Conservation (phyloP, 371 early-diverging fungal genomes). For the Mucor circinelloides region DNA sequence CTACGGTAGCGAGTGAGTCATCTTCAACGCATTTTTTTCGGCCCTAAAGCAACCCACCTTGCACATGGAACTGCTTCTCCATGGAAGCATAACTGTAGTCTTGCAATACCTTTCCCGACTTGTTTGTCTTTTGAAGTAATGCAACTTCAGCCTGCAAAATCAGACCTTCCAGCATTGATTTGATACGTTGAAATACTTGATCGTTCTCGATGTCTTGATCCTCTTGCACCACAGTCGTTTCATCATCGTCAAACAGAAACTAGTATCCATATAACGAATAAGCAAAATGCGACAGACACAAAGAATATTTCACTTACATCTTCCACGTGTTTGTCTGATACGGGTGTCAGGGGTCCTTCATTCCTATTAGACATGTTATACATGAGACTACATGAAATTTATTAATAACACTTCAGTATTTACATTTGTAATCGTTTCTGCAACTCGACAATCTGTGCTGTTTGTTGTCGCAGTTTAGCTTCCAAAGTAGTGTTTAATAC, state of each 20-base stretch:
- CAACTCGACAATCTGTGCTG: constrained; percentile 44
- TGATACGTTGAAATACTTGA: constrained; percentile 28
- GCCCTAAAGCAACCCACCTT: constrained; percentile 8
- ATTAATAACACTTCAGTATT: constrained; percentile 5
- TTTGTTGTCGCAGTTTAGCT: constrained; percentile 44
- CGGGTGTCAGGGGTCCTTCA: constrained; percentile 32
- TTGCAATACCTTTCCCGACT: constrained; percentile 29
- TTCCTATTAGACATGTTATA: constrained; percentile 10
- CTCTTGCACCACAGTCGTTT: neutral
- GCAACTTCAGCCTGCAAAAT: constrained; percentile 34
- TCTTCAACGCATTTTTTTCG: neutral
- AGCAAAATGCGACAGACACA: neutral
- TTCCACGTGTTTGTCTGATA: constrained; percentile 26
- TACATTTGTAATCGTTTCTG: constrained; percentile 48
- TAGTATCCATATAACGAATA: neutral
- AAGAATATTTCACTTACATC: constrained; percentile 1
- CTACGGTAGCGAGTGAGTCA: neutral
- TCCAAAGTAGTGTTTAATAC: constrained; percentile 48
- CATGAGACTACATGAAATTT: constrained; percentile 6
- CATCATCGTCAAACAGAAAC: constrained; percentile 8
- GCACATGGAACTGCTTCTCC: constrained; percentile 13
- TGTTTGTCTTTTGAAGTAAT: constrained; percentile 27
- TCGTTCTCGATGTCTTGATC: constrained; percentile 29
- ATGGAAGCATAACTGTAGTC: constrained; percentile 7
- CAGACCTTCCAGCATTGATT: constrained; percentile 24